Percentiles rank a stretch among this genome's conserved stretches.
Evolutionary conservation across 1,284 basidiomycete species (phyloP).

Genomic region (Pisolithus thermaeus): DNA sequence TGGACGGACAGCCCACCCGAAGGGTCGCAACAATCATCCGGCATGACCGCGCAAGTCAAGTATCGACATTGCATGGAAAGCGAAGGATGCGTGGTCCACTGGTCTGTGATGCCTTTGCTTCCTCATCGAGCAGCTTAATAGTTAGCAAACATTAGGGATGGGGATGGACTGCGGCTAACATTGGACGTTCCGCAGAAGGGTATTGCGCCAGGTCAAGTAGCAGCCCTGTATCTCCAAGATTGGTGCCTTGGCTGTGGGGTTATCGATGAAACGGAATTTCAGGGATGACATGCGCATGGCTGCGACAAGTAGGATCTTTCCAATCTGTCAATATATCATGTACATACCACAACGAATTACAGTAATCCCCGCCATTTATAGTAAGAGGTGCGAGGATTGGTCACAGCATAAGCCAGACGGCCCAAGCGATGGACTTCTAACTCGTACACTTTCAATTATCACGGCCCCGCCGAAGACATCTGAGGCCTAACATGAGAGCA

Average conservation of each 20-base stretch:
- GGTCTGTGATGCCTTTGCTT: conserved; percentile 7
- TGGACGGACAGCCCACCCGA: conserved; percentile 56
- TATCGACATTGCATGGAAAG: conserved; percentile 68
- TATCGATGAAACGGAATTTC: conserved; percentile 36
- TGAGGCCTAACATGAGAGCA: conserved; percentile 52
- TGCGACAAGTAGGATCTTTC: too few relatives aligned
- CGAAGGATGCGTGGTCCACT: conserved; percentile 42
- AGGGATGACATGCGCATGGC: neutral
- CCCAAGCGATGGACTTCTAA: too few relatives aligned
- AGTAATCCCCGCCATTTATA: too few relatives aligned
- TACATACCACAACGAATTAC: too few relatives aligned
- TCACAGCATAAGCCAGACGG: too few relatives aligned
- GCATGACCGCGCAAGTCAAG: conserved; percentile 53
- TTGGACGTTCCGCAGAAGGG: conserved; percentile 62
- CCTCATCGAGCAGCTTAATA: neutral
- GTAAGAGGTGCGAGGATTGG: too few relatives aligned
- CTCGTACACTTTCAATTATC: too few relatives aligned
- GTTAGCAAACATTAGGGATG: conserved; percentile 14
- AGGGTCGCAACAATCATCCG: conserved; percentile 35
- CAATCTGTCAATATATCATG: too few relatives aligned
- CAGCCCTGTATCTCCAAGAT: conserved; percentile 65
- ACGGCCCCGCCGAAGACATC: too few relatives aligned
- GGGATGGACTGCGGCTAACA: conserved; percentile 32
- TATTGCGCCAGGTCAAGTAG: conserved; percentile 79
- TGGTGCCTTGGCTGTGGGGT: conserved; percentile 84